Evolutionary conservation across 495 filamentous ascomycete species (phyloP), one percentile per base, ranked within the genome.

Genomic region (Penicillium verhagenii): DNA sequence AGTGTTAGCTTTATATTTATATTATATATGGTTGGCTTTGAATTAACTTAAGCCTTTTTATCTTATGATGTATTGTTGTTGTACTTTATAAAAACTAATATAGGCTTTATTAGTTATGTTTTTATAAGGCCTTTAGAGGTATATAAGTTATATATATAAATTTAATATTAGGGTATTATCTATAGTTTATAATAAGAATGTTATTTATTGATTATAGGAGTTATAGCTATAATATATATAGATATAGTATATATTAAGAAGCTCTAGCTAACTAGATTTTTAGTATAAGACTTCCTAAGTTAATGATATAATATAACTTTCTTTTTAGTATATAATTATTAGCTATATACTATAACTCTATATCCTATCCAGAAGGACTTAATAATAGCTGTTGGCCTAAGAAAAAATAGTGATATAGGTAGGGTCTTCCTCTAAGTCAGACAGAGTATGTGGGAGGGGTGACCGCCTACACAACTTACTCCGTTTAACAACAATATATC

Each of bases 301-400:
- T 38, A 38, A 38, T 38, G 35, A 38, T 4, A 38, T 38, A n/a
- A 38, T n/a, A 38, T 38, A 38, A n/a, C 35, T 38, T 38, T 38
- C 35, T 38, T 38, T 38, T 38, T 38, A n/a, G n/a, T 38, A 38
- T n/a, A 38, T n/a, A 38, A 38, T n/a, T 38, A n/a, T n/a, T n/a
- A n/a, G 35, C 6, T n/a, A 8, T 38, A 38, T 38, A n/a, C 35
- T n/a, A n/a, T n/a, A n/a, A 38, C 35, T 38, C 35, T 38, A 8
- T 8, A 13, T 38, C 35, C 35, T 38, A n/a, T 38, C 35, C 14
- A 38, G 35, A 38, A 38, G 14, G 35, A 38, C 35, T 38, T 38
- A n/a, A 38, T n/a, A 38, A 38, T n/a, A n/a, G 35, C 6, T 38
- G 35, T 38, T 38, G 35, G 35, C 35, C 35, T 38, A n/a, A 38